Evolutionary conservation across 2,329 filamentous ascomycete species (phyloP).

Genomic region (Fusarium devonianum): DNA sequence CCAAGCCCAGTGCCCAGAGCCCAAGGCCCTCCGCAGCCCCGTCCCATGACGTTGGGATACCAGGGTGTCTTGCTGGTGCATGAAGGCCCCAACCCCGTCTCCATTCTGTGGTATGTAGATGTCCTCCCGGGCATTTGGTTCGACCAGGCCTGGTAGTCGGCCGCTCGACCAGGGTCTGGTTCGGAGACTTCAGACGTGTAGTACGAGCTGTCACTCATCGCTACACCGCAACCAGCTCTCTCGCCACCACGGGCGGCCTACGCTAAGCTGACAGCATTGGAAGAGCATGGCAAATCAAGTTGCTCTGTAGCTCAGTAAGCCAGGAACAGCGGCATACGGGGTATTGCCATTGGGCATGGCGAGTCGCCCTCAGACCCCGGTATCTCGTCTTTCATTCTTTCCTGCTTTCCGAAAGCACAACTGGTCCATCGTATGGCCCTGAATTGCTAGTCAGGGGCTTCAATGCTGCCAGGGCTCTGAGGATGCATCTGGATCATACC

Average conservation of each 20-base stretch:
- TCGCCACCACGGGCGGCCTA: conserved; percentile 40
- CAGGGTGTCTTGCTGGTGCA: conserved; percentile 26
- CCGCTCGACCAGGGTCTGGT: conserved; percentile 27
- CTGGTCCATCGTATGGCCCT: conserved; percentile 23
- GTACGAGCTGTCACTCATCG: conserved; percentile 22
- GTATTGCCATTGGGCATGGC: conserved; percentile 32
- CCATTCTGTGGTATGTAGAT: conserved; percentile 29
- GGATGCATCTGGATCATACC: conserved; percentile 28
- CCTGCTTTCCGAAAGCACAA: conserved; percentile 9
- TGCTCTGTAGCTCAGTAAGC: conserved; percentile 18
- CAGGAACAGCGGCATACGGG: conserved; percentile 16
- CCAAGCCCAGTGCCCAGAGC: conserved; percentile 5
- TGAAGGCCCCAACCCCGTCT: conserved; percentile 26
- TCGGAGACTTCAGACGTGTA: conserved; percentile 31
- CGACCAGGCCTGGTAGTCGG: conserved; percentile 41
- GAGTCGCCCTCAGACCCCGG: conserved; percentile 10
- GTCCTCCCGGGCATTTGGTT: conserved; percentile 37
- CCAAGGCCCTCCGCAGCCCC: conserved; percentile 2
- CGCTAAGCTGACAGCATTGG: conserved; percentile 36
- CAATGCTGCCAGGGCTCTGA: conserved; percentile 30
- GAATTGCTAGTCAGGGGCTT: conserved; percentile 39
- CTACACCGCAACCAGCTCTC: conserved; percentile 30
- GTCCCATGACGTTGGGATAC: conserved; percentile 28
- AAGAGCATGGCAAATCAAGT: conserved; percentile 19
- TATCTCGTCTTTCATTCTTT: conserved; percentile 9